phyloP scores from a whole-genome alignment of 768 basidiomycete genomes.

The Amanita pseudoporphyria region DNA sequence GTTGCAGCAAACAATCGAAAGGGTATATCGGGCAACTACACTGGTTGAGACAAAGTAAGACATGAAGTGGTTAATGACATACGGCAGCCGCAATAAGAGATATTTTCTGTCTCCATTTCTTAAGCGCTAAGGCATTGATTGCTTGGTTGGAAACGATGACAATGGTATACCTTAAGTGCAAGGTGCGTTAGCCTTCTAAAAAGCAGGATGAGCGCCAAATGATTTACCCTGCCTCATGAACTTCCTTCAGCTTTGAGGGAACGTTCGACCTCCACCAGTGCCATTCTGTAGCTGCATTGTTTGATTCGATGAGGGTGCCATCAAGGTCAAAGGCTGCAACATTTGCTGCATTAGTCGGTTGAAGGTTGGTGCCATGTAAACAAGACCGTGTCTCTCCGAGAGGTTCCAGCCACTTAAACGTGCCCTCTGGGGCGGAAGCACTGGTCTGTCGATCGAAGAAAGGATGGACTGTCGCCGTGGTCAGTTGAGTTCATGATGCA shows the following conservation, averaged over 20 bases:
- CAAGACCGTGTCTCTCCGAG: conserved; percentile 29
- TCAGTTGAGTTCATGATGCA: not conserved
- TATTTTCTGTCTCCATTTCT: conserved; percentile 73
- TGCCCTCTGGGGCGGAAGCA: conserved; percentile 2
- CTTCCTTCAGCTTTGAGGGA: conserved; percentile 49
- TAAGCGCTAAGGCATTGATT: conserved; percentile 35
- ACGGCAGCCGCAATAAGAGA: conserved; percentile 55
- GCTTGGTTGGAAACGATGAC: conserved; percentile 80
- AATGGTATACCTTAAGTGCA: conserved; percentile 39
- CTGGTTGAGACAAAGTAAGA: not conserved
- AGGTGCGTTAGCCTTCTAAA: not conserved
- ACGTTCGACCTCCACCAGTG: conserved; percentile 69
- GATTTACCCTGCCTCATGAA: conserved; percentile 54
- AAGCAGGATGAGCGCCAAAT: not conserved
- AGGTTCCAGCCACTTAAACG: conserved; percentile 32
- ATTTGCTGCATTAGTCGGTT: conserved; percentile 37
- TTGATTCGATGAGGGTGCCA: conserved; percentile 71
- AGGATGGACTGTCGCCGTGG: conserved; percentile 21
- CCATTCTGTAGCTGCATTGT: conserved; percentile 33
- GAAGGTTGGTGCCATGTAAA: conserved; percentile 30
- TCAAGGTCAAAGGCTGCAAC: conserved; percentile 83
- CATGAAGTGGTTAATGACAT: conserved; percentile 13
- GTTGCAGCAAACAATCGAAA: conserved; percentile 75
- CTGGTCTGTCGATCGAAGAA: conserved; percentile 20
- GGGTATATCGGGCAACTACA: conserved; percentile 61